Percentiles rank a stretch among this genome's conserved stretches.
phyloP scores from a whole-genome alignment of 2,329 filamentous ascomycete species.

The Lasiodiplodia gonubiensis region DNA sequence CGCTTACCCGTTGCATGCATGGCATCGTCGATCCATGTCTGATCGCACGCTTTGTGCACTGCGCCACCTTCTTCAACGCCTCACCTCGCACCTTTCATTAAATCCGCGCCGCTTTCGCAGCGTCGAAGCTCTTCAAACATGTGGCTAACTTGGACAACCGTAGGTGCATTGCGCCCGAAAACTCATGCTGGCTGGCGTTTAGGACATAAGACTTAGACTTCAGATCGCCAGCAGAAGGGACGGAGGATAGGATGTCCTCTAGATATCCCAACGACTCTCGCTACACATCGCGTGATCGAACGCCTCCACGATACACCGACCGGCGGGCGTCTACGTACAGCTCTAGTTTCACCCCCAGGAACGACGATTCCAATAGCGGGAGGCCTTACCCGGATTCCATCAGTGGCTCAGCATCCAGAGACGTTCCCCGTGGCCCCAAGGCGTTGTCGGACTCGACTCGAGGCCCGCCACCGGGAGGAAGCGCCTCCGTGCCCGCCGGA shows the following conservation, averaged over 20 bases:
- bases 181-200: conserved; percentile 21
- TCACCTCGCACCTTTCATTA: background rate
- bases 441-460: conserved; percentile 70
- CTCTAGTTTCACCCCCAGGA: conserved; percentile 59
- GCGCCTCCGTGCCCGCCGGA: conserved; percentile 42
- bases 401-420: conserved; percentile 47
- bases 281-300: conserved; percentile 50
- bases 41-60: background rate
- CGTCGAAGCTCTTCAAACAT: background rate
- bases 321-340: conserved; percentile 71
- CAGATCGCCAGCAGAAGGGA: conserved; percentile 41
- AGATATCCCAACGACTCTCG: conserved; percentile 29
- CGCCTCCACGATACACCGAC: conserved; percentile 67
- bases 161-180: conserved; percentile 25
- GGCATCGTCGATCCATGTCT: background rate
- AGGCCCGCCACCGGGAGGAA: conserved; percentile 41
- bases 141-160: background rate
- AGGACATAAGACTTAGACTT: conserved; percentile 33
- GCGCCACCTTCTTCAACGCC: background rate
- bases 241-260: conserved; percentile 33
- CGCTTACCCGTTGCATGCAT: background rate
- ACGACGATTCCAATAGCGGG: conserved; percentile 40
- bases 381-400: conserved; percentile 40
- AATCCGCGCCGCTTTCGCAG: background rate
- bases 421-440: conserved; percentile 82